Conservation (phyloP, 495 filamentous ascomycete genomes). For the Hyaloscypha finlandica region DNA sequence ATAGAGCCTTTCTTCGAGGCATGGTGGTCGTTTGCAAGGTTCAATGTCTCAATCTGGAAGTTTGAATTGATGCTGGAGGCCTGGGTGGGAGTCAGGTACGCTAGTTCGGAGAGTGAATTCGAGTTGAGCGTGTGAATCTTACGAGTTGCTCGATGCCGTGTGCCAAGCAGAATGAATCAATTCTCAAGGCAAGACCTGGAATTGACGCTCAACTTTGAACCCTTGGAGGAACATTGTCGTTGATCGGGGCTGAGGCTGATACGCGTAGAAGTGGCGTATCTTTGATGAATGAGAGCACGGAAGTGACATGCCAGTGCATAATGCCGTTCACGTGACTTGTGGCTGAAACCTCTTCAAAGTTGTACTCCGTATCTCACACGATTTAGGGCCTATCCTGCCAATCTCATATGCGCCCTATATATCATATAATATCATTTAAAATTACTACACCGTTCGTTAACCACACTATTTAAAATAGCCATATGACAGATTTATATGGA, state of each 20-base stretch:
- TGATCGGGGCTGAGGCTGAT: neutral
- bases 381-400: too few relatives aligned
- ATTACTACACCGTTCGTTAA: too few relatives aligned
- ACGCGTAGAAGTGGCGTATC: neutral
- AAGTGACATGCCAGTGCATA: slow-evolving; percentile 20
- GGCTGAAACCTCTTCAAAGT: neutral
- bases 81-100: neutral
- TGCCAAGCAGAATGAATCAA: neutral
- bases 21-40: slow-evolving; percentile 18
- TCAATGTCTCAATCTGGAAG: neutral
- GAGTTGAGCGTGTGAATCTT: neutral
- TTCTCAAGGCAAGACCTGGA: slow-evolving; percentile 6
- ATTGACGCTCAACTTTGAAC: neutral
- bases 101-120: neutral
- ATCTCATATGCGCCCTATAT: too few relatives aligned
- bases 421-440: too few relatives aligned
- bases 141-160: neutral
- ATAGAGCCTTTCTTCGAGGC: slow-evolving; percentile 54
- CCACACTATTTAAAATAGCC: too few relatives aligned
- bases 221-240: neutral
- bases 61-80: neutral
- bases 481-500: too few relatives aligned
- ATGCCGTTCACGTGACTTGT: slow-evolving; percentile 1
- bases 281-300: slow-evolving; percentile 10
- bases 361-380: neutral